Conservation (phyloP, 2,329 filamentous ascomycete genomes). For the Lachnellula cervina region DNA sequence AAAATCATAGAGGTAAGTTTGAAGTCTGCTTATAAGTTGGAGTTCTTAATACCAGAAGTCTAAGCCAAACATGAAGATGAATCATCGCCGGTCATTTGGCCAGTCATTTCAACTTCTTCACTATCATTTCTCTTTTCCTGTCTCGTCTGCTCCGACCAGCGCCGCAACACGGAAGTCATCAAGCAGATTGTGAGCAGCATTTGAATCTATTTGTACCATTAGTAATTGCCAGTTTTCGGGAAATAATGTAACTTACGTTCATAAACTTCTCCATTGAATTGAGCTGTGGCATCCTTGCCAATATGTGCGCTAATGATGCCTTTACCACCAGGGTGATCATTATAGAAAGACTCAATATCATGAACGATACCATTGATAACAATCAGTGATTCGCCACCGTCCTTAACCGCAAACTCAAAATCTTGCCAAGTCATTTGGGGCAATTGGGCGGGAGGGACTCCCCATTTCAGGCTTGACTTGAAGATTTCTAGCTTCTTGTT, state of each 20-base stretch:
- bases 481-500: slow-evolving; percentile 89
- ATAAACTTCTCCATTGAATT: slow-evolving; percentile 85
- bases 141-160: background rate
- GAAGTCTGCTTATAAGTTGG: background rate
- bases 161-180: background rate
- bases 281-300: slow-evolving; percentile 80
- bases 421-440: slow-evolving; percentile 82
- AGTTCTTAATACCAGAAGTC: background rate
- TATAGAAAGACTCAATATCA: slow-evolving; percentile 75
- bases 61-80: background rate
- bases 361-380: slow-evolving; percentile 78
- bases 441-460: slow-evolving; percentile 73
- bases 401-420: slow-evolving; percentile 69
- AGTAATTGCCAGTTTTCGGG: background rate
- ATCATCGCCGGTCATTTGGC: background rate
- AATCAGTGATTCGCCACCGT: slow-evolving; percentile 64
- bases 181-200: background rate
- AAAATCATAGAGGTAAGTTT: background rate
- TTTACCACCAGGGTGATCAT: slow-evolving; percentile 80
- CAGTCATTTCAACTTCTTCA: background rate
- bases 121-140: background rate
- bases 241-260: background rate
- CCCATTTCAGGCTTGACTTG: slow-evolving; percentile 75
- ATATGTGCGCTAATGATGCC: slow-evolving; percentile 74
- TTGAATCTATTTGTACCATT: background rate